phyloP scores from a whole-genome alignment of 73 alveolate genomes.

The Tetrahymena borealis region DNA sequence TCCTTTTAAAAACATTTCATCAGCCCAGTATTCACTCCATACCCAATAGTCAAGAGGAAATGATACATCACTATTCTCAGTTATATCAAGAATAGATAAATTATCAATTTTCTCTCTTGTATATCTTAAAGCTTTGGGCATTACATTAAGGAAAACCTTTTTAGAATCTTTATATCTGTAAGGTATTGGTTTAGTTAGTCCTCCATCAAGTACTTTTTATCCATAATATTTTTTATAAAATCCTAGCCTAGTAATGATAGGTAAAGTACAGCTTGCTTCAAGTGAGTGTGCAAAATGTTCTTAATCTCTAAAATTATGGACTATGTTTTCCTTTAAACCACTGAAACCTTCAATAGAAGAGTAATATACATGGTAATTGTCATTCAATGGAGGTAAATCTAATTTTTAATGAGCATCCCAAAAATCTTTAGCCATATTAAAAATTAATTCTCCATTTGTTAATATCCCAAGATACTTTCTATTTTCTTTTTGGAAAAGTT shows the following conservation, averaged over 20 bases:
- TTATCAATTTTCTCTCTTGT: background rate
- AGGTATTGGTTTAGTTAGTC: background rate
- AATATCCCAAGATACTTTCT: background rate
- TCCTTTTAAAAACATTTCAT: background rate
- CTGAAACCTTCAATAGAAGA: background rate
- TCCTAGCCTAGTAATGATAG: background rate
- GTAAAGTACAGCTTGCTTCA: background rate
- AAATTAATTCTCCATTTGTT: background rate
- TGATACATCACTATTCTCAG: background rate
- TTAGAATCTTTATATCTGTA: background rate
- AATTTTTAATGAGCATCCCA: background rate
- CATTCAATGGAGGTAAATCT: background rate
- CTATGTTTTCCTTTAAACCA: background rate
- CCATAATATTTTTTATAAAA: background rate
- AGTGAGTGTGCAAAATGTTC: background rate
- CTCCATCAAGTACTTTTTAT: background rate
- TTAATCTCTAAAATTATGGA: background rate
- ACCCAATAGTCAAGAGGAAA: background rate
- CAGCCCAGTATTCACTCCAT: conserved; percentile 2
- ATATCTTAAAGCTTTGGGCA: background rate
- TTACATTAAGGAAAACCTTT: background rate
- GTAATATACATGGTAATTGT: background rate
- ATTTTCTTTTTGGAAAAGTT: background rate
- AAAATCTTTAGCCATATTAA: background rate
- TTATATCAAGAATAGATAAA: background rate